Evolutionary conservation across 768 basidiomycete species (phyloP).

Genomic region (Candolleomyces eurysporus): DNA sequence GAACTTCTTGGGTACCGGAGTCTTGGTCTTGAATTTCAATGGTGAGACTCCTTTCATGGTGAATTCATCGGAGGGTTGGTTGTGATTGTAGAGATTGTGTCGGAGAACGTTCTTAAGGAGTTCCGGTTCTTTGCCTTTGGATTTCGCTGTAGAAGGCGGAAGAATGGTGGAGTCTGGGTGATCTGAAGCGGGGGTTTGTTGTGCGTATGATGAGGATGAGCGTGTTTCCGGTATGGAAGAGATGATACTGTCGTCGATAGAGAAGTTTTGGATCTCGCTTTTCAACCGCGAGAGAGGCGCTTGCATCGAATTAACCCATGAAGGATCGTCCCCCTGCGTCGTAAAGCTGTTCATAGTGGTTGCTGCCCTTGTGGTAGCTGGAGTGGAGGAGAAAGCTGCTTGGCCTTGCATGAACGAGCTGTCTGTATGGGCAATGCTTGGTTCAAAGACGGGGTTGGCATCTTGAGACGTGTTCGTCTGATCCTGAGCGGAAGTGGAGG

Average conservation of each 20-base stretch:
- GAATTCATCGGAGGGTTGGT: slow-evolving; percentile 36
- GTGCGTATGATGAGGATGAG: slow-evolving; percentile 10
- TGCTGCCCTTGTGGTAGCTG: slow-evolving; percentile 48
- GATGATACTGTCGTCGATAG: slow-evolving; percentile 31
- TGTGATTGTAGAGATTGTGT: slow-evolving; percentile 44
- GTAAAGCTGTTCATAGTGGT: slow-evolving; percentile 36
- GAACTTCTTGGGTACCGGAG: slow-evolving; percentile 51
- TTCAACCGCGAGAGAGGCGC: slow-evolving; percentile 70
- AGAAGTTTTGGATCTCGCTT: slow-evolving; percentile 57
- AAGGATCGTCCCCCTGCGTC: slow-evolving; percentile 45
- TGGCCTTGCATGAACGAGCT: slow-evolving; percentile 73
- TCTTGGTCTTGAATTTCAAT: slow-evolving; percentile 51
- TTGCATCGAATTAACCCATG: slow-evolving; percentile 75
- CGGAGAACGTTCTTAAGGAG: slow-evolving; percentile 51
- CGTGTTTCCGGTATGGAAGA: slow-evolving; percentile 9
- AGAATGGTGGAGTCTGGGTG: slow-evolving; percentile 16
- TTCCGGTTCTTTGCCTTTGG: slow-evolving; percentile 34
- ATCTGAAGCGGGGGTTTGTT: slow-evolving; percentile 8
- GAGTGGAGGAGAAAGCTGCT: slow-evolving; percentile 77
- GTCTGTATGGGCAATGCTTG: slow-evolving; percentile 56
- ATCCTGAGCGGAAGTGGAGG: slow-evolving; percentile 22
- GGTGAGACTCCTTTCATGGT: slow-evolving; percentile 41
- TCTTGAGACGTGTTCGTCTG: slow-evolving; percentile 21
- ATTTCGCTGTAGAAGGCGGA: slow-evolving; percentile 40
- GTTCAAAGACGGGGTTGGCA: slow-evolving; percentile 25